Base-by-base conservation (phyloP, 2,329 filamentous ascomycete species). In the Stemphylium beticola region DNA sequence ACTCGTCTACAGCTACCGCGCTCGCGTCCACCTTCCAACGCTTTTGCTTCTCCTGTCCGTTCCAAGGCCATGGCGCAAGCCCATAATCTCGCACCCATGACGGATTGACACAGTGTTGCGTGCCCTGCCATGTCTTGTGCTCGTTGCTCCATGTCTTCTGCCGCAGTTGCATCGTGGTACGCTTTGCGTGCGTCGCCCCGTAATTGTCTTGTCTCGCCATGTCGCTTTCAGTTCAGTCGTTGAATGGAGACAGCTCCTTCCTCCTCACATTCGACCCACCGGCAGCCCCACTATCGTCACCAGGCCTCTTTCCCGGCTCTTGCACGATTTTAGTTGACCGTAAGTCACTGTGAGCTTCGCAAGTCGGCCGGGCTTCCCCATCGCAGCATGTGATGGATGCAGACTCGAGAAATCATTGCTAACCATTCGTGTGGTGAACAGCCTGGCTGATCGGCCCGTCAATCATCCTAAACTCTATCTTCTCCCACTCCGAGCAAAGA, bases 321-420 rank as follows among this genome's bases (percentile, higher is more conserved):
- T 91, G 88, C 72, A 86, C 83, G 14, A 82, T 92, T 48, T 80
- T 92, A 36, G 74, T 92, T 45, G 89, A 93, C 69, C 89, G 53
- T 55, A 52, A 52, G 53, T 52, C 36, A 29, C 18, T 26, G 20
- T 24, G 32, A 32, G 32, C 24, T 15, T 17, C 17, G 39, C 39
- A 14, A 18, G 39, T 31, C 39, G 39, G 24, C 42, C 32, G 34
- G 31, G 24, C 42, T 15, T 10, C 4, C 24, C 22, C 12, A 10
- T 17, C 24, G n/a, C 11, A 18, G 31, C 43, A 38, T 44, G 33
- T 31, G 18, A 29, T 22, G n/a, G n/a, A 52, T n/a, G 31, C 38
- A 20, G 10, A 17, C 26, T 29, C 26, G 26, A 29, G 26, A 29
- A 7, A 29, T 29, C 5, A 29, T 36, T 54, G 51, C 51, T 54